Percentiles rank a stretch among this genome's conserved stretches.
These are phyloP conservation scores for Russula olivacea DNA, from an alignment of 768 basidiomycete genomes.

Conservation along the genomic window DNA sequence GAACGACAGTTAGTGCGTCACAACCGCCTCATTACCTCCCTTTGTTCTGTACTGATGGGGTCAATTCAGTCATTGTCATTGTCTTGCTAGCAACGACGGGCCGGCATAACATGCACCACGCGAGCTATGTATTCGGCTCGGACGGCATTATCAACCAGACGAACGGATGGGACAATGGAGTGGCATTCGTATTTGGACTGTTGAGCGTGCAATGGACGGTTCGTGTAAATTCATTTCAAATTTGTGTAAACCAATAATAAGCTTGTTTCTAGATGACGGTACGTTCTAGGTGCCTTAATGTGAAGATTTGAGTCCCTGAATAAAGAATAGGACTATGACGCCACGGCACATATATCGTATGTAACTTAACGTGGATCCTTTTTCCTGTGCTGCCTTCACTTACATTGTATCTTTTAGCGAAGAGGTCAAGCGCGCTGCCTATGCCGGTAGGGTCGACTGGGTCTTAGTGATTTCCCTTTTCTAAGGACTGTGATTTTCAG, in stretches of 20 bases:
- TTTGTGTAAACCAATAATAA: conserved; percentile 4
- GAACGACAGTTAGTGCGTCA: conserved; percentile 58
- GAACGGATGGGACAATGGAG: conserved; percentile 70
- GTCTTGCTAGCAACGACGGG: conserved; percentile 71
- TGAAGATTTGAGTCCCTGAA: conserved; percentile 10
- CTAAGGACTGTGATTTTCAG: conserved; percentile 8
- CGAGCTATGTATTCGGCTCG: conserved; percentile 73
- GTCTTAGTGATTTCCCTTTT: background rate
- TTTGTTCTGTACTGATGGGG: background rate
- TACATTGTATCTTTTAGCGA: conserved; percentile 40
- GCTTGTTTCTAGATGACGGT: conserved; percentile 49
- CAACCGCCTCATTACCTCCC: background rate
- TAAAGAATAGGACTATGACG: conserved; percentile 59
- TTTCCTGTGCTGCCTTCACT: background rate
- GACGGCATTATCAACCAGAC: conserved; percentile 72
- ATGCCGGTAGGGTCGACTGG: conserved; percentile 45
- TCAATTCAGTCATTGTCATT: conserved; percentile 68
- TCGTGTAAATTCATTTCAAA: conserved; percentile 28
- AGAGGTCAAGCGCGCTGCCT: conserved; percentile 74
- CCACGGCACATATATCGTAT: conserved; percentile 77
- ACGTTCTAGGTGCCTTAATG: conserved; percentile 24
- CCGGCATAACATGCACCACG: conserved; percentile 72
- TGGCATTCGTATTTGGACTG: conserved; percentile 80
- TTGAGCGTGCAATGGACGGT: conserved; percentile 87
- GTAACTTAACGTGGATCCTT: conserved; percentile 30